Conservation (phyloP, 768 basidiomycete genomes). For the Mrakia blollopis region DNA sequence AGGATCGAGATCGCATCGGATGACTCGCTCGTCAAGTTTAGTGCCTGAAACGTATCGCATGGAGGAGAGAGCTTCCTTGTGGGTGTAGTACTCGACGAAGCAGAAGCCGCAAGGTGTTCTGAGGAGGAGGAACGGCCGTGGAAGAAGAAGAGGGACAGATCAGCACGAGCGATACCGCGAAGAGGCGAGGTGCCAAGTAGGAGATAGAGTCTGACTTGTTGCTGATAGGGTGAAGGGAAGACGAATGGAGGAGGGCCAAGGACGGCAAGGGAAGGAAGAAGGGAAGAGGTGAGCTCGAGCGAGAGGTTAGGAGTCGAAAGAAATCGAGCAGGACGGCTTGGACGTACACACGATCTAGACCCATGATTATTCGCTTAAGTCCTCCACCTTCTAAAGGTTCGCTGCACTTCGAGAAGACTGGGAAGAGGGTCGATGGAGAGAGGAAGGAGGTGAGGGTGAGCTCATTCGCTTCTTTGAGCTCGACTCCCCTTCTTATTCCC, state of each 20-base stretch:
- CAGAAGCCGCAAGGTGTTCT: slow-evolving; percentile 47
- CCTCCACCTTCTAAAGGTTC: slow-evolving; percentile 54
- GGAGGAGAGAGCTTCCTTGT: slow-evolving; percentile 83
- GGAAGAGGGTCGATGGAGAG: background rate
- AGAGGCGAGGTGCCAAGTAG: background rate
- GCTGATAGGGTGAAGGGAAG: background rate
- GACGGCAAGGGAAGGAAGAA: background rate
- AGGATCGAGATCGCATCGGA: slow-evolving; percentile 93
- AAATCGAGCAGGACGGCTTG: no score
- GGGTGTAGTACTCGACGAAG: slow-evolving; percentile 70
- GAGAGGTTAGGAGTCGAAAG: no score
- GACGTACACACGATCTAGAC: slow-evolving; percentile 54
- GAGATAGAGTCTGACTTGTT: background rate
- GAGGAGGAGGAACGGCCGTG: background rate
- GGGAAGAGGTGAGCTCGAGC: slow-evolving; percentile 21
- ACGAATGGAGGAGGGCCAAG: background rate
- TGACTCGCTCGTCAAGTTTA: slow-evolving; percentile 96
- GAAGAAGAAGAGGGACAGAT: background rate
- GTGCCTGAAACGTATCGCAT: slow-evolving; percentile 96
- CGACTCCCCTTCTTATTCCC: no score
- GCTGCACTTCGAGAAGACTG: slow-evolving; percentile 30
- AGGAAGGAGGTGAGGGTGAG: background rate
- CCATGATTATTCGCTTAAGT: slow-evolving; percentile 92
- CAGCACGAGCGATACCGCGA: background rate
- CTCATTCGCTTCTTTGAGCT: background rate